Evolutionary conservation across 352 stramenopile species (phyloP), one percentile per base, ranked within the genome.

Genomic region (Elongisporangium senticosum): DNA sequence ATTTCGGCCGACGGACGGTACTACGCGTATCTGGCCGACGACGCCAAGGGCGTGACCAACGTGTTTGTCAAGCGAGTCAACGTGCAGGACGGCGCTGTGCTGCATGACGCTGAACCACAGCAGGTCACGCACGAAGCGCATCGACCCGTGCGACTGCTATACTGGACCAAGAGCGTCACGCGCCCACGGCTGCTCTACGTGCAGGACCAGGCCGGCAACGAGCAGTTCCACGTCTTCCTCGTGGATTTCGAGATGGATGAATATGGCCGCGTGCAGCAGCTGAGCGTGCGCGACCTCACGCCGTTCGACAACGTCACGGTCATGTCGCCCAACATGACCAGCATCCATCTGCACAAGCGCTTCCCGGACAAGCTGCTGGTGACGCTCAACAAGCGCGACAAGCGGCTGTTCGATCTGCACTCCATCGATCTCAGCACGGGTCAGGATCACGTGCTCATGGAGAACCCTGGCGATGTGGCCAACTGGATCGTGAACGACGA

Each of bases 1-100:
- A 59, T 83, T 28, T 80, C 74, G n/a, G 71, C 74, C 13, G 64
- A 80, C 55, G 74, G 74, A 39, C 68, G 66, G 26, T 77, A 72
- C 64, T 73, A 77, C 59, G 74, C 74, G 21, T 83, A 74, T 69
- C 43, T 83, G 17, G 69, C 74, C 17, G 70, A 79, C 39, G 62
- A 55, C 37, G 57, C 52, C 10, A 56, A 74, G n/a, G 74, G 74
- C 53, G 71, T 83, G 21, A 68, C 63, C 23, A 83, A 83, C 59
- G 55, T 83, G 17, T 83, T 83, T 55, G 48, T 83, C 53, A 67
- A 77, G 58, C 53, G 65, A 23, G 61, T 72, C 39, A 57, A 57
- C 49, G 57, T 71, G 49, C 58, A 59, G n/a, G 52, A 64, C 11
- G 49, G 49, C n/a, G 71, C 39, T n/a, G 49, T 40, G 52, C 50